These are phyloP conservation scores for Phytophthora idaei DNA, from an alignment of 352 stramenopile species.

Conservation along the genomic window DNA sequence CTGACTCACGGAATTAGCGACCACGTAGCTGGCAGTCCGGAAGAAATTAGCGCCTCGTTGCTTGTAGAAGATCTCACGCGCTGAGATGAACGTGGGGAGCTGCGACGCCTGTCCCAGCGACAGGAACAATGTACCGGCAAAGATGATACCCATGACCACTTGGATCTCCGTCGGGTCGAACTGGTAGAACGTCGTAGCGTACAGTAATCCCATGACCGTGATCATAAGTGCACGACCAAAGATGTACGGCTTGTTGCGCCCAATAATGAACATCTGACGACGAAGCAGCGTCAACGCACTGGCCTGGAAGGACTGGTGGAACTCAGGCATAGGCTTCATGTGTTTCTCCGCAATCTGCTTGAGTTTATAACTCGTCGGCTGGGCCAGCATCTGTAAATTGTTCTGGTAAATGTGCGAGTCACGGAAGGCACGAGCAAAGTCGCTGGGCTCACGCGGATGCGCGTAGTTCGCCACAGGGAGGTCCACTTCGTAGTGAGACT, in stretches of 20 bases:
- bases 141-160: slow-evolving; percentile 80
- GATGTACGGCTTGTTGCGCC: slow-evolving; percentile 55
- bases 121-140: slow-evolving; percentile 68
- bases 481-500: slow-evolving; percentile 34
- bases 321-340: slow-evolving; percentile 40
- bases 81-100: slow-evolving; percentile 1
- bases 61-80: slow-evolving; percentile 1
- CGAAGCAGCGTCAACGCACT: slow-evolving; percentile 38
- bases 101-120: slow-evolving; percentile 22
- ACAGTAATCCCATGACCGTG: slow-evolving; percentile 53
- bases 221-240: slow-evolving; percentile 48
- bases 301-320: slow-evolving; percentile 33
- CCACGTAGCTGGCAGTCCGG: slow-evolving; percentile 56
- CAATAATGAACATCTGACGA: slow-evolving; percentile 74
- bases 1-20: slow-evolving; percentile 43
- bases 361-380: slow-evolving; percentile 85
- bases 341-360: slow-evolving; percentile 69
- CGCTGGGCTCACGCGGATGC: slow-evolving; percentile 29
- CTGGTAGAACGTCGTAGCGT: slow-evolving; percentile 39
- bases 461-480: slow-evolving; percentile 4
- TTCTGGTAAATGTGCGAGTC: slow-evolving; percentile 42
- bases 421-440: slow-evolving; percentile 54
- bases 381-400: slow-evolving; percentile 72
- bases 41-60: slow-evolving; percentile 1
- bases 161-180: slow-evolving; percentile 45